These are phyloP conservation scores for Tolypocladium tundrense DNA, from an alignment of 2,329 filamentous ascomycete genomes.

Conservation along the genomic window DNA sequence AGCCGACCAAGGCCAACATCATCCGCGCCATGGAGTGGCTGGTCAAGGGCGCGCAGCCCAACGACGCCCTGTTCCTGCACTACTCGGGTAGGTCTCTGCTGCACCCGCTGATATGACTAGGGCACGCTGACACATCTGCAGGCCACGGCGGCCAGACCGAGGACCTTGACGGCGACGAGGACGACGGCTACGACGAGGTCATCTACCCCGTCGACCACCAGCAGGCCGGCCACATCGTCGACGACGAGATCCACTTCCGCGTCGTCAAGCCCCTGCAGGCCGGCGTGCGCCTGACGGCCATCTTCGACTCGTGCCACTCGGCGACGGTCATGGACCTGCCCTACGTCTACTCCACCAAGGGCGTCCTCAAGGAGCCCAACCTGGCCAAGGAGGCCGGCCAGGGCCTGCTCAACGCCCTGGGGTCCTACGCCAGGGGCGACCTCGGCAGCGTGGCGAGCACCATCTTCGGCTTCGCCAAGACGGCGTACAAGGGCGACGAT, in stretches of 20 bases:
- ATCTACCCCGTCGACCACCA: conserved; percentile 71
- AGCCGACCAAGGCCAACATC: conserved; percentile 68
- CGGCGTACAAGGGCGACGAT: conserved; percentile 69
- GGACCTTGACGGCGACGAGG: conserved; percentile 65
- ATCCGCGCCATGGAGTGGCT: conserved; percentile 67
- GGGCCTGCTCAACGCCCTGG: conserved; percentile 62
- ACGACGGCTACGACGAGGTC: conserved; percentile 68
- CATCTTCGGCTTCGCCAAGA: conserved; percentile 79
- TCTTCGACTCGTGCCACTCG: conserved; percentile 75
- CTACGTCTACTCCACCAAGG: conserved; percentile 73
- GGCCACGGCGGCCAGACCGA: conserved; percentile 69
- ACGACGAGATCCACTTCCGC: conserved; percentile 68
- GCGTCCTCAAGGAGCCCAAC: conserved; percentile 72
- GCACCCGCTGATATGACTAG: neutral
- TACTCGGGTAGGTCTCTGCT: conserved; percentile 44
- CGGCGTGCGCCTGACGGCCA: conserved; percentile 75
- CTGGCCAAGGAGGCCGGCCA: conserved; percentile 69
- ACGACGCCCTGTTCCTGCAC: conserved; percentile 70
- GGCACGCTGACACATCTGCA: conserved; percentile 15
- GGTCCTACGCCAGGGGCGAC: conserved; percentile 74
- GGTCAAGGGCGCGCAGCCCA: conserved; percentile 58
- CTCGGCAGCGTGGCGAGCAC: conserved; percentile 69
- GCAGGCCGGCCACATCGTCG: conserved; percentile 60
- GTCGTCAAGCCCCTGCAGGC: conserved; percentile 68
- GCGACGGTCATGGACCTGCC: conserved; percentile 68